Conservation (phyloP, 1,139 yeast genomes). For the Geotrichum siamense region DNA sequence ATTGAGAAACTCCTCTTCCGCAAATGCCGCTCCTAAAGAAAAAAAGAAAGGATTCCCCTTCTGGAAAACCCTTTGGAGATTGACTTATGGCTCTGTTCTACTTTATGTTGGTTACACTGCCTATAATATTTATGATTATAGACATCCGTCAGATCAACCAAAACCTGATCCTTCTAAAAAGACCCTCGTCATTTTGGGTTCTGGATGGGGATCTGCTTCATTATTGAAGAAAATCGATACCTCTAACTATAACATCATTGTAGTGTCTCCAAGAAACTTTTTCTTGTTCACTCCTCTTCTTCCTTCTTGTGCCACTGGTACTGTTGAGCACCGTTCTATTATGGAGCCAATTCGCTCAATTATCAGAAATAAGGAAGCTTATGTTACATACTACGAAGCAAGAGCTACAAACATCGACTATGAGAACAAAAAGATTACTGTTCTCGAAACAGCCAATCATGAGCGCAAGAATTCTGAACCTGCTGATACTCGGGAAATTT, state of each 20-base stretch:
- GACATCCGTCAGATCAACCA: constrained; percentile 37
- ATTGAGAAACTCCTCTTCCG: background rate
- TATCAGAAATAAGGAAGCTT: constrained; percentile 65
- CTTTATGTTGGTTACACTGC: constrained; percentile 32
- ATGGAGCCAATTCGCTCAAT: constrained; percentile 78
- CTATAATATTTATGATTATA: constrained; percentile 32
- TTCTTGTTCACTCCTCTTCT: constrained; percentile 89
- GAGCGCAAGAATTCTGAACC: constrained; percentile 15
- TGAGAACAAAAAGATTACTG: constrained; percentile 49
- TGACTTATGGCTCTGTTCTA: constrained; percentile 29
- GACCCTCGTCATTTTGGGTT: constrained; percentile 80
- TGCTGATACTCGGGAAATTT: constrained; percentile 22
- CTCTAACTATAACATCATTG: constrained; percentile 75
- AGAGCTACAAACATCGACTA: constrained; percentile 82
- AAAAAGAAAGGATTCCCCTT: constrained; percentile 18
- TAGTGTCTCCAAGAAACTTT: constrained; percentile 90
- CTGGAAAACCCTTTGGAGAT: constrained; percentile 31
- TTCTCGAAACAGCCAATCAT: constrained; percentile 41
- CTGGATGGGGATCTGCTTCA: constrained; percentile 67
- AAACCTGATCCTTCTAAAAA: constrained; percentile 55
- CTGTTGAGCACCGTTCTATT: constrained; percentile 83
- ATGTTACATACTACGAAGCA: constrained; percentile 83
- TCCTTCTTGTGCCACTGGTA: constrained; percentile 92
- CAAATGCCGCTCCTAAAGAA: background rate
- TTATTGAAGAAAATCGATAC: constrained; percentile 81